These are phyloP conservation scores for Corymbia calophylla DNA, from an alignment of 441 rosid species.

Conservation along the genomic window DNA sequence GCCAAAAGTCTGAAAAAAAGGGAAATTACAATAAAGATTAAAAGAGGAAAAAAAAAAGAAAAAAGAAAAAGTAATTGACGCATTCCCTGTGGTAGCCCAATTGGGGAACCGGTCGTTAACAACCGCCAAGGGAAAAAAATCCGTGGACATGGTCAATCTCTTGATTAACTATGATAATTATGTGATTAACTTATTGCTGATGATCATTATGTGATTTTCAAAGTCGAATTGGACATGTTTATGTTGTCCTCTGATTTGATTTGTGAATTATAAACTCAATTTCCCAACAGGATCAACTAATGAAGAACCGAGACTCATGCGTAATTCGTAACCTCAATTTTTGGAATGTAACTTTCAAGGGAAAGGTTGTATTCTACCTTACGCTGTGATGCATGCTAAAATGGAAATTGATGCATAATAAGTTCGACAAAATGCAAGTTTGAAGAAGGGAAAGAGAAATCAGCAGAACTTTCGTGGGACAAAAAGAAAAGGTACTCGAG, in stretches of 20 bases:
- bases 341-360: neutral
- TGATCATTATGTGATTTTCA: neutral
- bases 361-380: rapidly evolving
- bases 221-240: neutral
- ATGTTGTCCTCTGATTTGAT: neutral
- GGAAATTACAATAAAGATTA: neutral
- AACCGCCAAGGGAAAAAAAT: neutral
- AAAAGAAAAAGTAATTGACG: neutral
- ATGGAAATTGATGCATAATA: rapidly evolving
- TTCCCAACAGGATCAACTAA: rapidly evolving
- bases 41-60: neutral
- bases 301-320: rapidly evolving
- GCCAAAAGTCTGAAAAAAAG: neutral
- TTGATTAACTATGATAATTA: neutral
- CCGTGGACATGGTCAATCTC: neutral
- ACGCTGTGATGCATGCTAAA: rapidly evolving
- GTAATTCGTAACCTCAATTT: neutral
- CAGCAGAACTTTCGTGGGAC: neutral
- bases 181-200: neutral
- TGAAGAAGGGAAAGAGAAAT: neutral
- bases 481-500: neutral
- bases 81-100: neutral
- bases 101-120: neutral
- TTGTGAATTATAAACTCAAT: neutral
- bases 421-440: neutral